A percentile compares a stretch with the other conserved stretches of the same genome.
Evolutionary conservation across 2,329 filamentous ascomycete genomes (phyloP).

Genomic region (Cordyceps militaris): DNA sequence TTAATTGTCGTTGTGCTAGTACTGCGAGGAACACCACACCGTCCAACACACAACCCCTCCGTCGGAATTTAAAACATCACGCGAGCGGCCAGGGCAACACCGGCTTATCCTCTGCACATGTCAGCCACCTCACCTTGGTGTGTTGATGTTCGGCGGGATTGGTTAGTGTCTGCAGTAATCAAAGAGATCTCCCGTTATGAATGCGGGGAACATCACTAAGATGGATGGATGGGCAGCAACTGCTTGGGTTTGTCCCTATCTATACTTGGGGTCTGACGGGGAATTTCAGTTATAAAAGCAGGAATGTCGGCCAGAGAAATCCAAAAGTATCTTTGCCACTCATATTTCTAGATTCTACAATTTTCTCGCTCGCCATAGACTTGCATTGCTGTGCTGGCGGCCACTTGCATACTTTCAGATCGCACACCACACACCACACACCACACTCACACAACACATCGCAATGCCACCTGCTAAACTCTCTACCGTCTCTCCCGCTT

Average conservation of each 20-base stretch:
- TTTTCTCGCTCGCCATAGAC: neutral
- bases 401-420: neutral
- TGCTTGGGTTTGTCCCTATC: neutral
- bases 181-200: constrained; percentile 6
- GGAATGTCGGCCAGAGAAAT: neutral
- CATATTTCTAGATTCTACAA: neutral
- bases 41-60: neutral
- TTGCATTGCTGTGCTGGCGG: neutral
- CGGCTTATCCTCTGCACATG: constrained; percentile 7
- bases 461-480: constrained; percentile 10
- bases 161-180: neutral
- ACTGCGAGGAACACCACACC: too few species aligned
- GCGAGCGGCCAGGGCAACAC: neutral
- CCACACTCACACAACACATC: neutral
- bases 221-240: constrained; percentile 2
- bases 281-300: neutral
- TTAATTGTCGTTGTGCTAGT: too few species aligned
- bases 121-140: constrained; percentile 8
- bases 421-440: neutral
- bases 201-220: constrained; percentile 12
- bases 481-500: constrained; percentile 15
- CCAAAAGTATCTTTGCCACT: neutral
- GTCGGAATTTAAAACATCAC: neutral
- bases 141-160: neutral
- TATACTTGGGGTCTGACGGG: neutral